Conservation (phyloP, 179 eudicot species). For the Beta lomatogona region DNA sequence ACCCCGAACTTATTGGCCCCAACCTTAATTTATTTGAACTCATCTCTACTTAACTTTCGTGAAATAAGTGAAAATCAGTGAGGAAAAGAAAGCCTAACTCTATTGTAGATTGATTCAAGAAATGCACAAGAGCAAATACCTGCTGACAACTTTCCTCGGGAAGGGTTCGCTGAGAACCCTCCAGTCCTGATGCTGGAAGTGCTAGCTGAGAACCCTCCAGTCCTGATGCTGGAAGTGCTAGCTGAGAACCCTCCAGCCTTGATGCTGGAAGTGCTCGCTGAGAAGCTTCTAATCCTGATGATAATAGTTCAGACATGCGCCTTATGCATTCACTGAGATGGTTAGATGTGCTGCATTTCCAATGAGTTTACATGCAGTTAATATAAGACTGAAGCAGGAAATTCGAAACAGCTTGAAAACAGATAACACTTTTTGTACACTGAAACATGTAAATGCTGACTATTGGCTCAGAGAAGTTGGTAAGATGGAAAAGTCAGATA, state of each 20-base stretch:
- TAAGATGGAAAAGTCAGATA: not conserved
- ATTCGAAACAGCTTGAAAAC: not conserved
- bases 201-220: constrained; percentile 8
- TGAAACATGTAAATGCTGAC: not conserved
- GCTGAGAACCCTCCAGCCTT: not conserved
- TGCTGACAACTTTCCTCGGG: constrained; percentile 22
- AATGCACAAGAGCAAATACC: constrained; percentile 15
- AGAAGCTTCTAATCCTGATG: constrained; percentile 21
- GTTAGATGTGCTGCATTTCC: constrained; percentile 40
- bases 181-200: too few species aligned
- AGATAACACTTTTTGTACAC: not conserved
- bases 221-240: constrained; percentile 15
- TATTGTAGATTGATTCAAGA: not conserved
- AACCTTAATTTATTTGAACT: too few species aligned
- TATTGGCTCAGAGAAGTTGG: not conserved
- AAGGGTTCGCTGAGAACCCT: constrained; percentile 14
- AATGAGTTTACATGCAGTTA: constrained; percentile 5
- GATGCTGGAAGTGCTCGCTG: constrained; percentile 11
- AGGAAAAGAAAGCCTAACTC: too few species aligned
- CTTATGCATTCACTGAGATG: constrained; percentile 32
- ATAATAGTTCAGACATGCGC: constrained; percentile 23
- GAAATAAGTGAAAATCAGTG: too few species aligned
- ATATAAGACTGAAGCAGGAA: constrained; percentile 2
- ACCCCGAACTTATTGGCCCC: too few species aligned
- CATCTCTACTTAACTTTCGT: too few species aligned